These are phyloP conservation scores for Acanthamoeba sp. DNA, from an alignment of 208 protist genomes.

Conservation along the genomic window DNA sequence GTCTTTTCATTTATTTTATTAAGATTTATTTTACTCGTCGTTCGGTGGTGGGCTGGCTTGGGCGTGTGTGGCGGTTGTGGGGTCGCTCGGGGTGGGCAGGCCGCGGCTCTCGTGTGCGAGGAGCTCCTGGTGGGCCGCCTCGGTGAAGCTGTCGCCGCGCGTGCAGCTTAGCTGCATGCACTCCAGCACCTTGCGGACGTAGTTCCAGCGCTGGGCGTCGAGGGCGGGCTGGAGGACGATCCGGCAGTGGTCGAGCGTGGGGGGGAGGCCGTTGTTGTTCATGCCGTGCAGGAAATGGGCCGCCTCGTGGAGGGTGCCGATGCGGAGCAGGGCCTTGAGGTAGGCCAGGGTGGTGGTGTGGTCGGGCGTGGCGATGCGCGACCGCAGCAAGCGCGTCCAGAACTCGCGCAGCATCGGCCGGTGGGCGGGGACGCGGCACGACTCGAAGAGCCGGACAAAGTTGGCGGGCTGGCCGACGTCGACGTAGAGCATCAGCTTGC, in stretches of 20 bases:
- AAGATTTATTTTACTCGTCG: too few species aligned
- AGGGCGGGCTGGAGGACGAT: background rate
- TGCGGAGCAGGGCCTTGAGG: conserved; percentile 7
- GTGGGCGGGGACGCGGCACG: background rate
- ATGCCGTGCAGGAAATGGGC: conserved; percentile 29
- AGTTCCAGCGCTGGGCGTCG: background rate
- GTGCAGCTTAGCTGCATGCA: background rate
- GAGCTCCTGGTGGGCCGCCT: background rate
- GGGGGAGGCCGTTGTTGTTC: background rate
- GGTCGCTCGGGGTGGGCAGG: too few species aligned
- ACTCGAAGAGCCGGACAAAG: background rate
- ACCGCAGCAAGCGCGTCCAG: background rate
- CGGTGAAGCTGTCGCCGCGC: background rate
- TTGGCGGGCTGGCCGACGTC: background rate
- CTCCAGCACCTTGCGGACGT: background rate
- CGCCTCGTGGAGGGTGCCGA: background rate
- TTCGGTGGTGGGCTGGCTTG: too few species aligned
- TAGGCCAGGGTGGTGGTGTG: background rate
- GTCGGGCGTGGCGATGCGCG: background rate
- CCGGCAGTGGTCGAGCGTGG: background rate
- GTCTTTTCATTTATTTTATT: too few species aligned
- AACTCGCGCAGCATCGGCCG: background rate
- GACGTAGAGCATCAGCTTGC: background rate
- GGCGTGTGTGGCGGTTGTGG: too few species aligned
- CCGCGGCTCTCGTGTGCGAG: background rate